Evolutionary conservation across 768 basidiomycete species (phyloP).

Genomic region (Macrolepiota albuminosa): DNA sequence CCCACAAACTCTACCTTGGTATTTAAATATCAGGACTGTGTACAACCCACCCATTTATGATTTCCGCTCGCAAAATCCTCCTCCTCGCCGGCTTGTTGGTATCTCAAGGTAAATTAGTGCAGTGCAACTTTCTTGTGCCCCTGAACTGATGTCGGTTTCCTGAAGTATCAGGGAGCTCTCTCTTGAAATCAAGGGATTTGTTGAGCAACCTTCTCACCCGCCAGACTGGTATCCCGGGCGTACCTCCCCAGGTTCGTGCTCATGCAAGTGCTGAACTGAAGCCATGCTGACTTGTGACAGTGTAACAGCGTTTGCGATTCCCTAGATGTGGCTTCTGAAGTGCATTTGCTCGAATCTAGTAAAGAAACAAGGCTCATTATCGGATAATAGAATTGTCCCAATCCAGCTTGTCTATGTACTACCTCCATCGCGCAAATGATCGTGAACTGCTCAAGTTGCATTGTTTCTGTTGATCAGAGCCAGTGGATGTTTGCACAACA

Average conservation of each 20-base stretch:
- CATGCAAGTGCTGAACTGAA: no score
- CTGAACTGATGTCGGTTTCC: no score
- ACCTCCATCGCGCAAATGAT: constrained; percentile 17
- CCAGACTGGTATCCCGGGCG: no score
- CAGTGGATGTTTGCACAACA: constrained; percentile 15
- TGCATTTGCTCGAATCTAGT: not conserved
- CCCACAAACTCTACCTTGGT: not conserved
- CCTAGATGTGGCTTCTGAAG: not conserved
- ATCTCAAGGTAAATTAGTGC: not conserved
- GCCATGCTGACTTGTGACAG: no score
- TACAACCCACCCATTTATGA: not conserved
- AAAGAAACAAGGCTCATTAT: not conserved
- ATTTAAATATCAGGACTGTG: no score
- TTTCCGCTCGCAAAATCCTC: not conserved
- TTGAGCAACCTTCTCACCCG: no score
- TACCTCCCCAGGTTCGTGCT: no score
- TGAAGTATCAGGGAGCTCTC: no score
- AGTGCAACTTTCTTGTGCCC: not conserved
- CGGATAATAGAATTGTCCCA: constrained; percentile 18
- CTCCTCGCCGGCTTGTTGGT: not conserved
- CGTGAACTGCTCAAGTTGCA: constrained; percentile 27
- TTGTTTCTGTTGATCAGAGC: constrained; percentile 14
- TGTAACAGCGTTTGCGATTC: not conserved
- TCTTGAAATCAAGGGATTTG: no score
- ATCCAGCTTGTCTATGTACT: constrained; percentile 21